These are phyloP conservation scores for Aspergillus transmontanensis DNA, from an alignment of 2,329 filamentous ascomycete genomes.

Conservation along the genomic window DNA sequence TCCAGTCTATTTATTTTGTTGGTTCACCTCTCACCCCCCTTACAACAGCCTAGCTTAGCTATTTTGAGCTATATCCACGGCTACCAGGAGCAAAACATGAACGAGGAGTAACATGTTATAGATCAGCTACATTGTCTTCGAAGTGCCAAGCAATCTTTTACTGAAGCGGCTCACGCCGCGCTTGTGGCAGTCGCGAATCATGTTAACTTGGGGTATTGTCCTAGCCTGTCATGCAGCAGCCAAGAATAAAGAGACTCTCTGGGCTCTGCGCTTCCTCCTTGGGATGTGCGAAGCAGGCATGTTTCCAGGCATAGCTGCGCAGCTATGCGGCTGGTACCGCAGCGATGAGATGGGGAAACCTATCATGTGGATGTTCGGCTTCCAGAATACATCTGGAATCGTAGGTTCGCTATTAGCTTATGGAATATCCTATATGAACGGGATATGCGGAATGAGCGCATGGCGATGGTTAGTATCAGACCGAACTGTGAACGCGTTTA, in stretches of 20 bases:
- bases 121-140: conserved; percentile 20
- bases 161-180: conserved; percentile 16
- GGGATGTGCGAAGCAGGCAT: conserved; percentile 18
- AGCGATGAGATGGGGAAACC: conserved; percentile 18
- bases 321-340: conserved; percentile 19
- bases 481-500: no score
- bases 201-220: conserved; percentile 16
- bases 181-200: conserved; percentile 15
- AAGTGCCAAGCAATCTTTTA: conserved; percentile 16
- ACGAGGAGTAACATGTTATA: background rate
- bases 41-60: background rate
- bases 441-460: conserved; percentile 11
- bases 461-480: conserved; percentile 13
- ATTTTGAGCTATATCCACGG: background rate
- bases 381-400: conserved; percentile 17
- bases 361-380: conserved; percentile 21
- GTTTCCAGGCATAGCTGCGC: conserved; percentile 17
- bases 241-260: conserved; percentile 13
- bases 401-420: conserved; percentile 13
- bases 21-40: background rate
- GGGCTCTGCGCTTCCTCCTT: conserved; percentile 15
- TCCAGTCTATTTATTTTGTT: conserved; percentile 19
- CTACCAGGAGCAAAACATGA: background rate
- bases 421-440: conserved; percentile 18
- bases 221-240: conserved; percentile 17